A percentile compares a stretch with the other conserved stretches of the same genome.
These are phyloP conservation scores for Apiotrichum mycotoxinovorans DNA, from an alignment of 1,284 basidiomycete species.

Conservation along the genomic window DNA sequence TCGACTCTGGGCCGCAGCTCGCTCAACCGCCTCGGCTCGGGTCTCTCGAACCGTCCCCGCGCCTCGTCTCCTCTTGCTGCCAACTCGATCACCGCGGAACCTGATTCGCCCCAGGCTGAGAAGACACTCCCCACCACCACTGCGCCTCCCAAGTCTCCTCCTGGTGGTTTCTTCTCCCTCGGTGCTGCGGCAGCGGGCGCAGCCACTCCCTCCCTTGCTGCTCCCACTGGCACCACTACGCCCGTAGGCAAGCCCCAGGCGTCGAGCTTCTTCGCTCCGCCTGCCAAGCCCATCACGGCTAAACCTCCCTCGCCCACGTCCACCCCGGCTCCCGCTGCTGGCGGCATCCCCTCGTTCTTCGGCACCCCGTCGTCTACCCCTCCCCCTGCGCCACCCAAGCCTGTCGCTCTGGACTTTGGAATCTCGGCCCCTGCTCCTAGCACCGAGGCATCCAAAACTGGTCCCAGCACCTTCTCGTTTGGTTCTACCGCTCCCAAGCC, in stretches of 20 bases:
- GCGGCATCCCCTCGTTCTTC: conserved; percentile 20
- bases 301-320: conserved; percentile 19
- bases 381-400: conserved; percentile 17
- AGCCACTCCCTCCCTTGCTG: conserved; percentile 23
- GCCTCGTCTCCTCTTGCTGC: conserved; percentile 44
- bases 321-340: neutral
- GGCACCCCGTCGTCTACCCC: conserved; percentile 6
- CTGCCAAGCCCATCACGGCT: conserved; percentile 12
- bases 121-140: conserved; percentile 6
- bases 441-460: conserved; percentile 18
- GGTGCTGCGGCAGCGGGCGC: conserved; percentile 8
- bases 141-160: conserved; percentile 10
- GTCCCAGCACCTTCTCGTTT: conserved; percentile 5
- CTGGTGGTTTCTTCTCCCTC: conserved; percentile 25
- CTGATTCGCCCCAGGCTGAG: conserved; percentile 35
- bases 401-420: conserved; percentile 31
- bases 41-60: conserved; percentile 33
- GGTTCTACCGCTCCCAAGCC: conserved; percentile 13
- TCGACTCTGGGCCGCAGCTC: conserved; percentile 26
- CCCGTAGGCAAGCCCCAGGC: conserved; percentile 24
- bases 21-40: conserved; percentile 17
- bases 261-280: conserved; percentile 26
- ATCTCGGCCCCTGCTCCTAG: conserved; percentile 12
- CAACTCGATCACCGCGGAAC: conserved; percentile 35
- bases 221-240: conserved; percentile 24